These are phyloP conservation scores for Spergularia marina DNA, from an alignment of 148 eudicot species.

Conservation along the genomic window DNA sequence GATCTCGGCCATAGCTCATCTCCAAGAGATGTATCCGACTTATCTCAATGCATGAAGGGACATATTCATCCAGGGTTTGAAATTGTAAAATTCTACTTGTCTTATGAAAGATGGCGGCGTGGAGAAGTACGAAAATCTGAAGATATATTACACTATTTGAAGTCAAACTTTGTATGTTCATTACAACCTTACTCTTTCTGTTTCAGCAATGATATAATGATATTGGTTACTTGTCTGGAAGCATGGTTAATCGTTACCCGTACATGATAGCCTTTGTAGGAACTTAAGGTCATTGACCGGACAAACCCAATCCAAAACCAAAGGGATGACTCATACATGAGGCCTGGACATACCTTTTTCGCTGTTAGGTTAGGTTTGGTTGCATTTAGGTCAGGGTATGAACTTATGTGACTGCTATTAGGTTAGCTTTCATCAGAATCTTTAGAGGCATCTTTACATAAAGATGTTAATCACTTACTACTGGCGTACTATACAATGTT, in stretches of 20 bases:
- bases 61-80: conserved; percentile 45
- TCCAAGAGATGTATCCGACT: conserved; percentile 45
- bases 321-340: not conserved
- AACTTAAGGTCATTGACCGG: no score
- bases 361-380: not conserved
- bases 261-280: not conserved
- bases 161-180: conserved; percentile 27
- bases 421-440: not conserved
- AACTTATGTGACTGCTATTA: not conserved
- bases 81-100: conserved; percentile 48
- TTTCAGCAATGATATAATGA: not conserved
- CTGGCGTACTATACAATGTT: not conserved
- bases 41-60: conserved; percentile 28
- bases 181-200: conserved; percentile 12
- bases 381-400: not conserved
- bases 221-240: not conserved
- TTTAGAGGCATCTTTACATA: not conserved
- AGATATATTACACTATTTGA: conserved; percentile 20
- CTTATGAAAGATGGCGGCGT: conserved; percentile 50
- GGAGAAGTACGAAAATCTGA: conserved; percentile 49
- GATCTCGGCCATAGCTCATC: conserved; percentile 50
- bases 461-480: not conserved
- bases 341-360: not conserved
- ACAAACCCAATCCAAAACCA: conserved; percentile 1
- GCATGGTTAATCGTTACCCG: not conserved